These are phyloP conservation scores for Podospora appendiculata DNA, from an alignment of 495 filamentous ascomycete species.

Conservation along the genomic window DNA sequence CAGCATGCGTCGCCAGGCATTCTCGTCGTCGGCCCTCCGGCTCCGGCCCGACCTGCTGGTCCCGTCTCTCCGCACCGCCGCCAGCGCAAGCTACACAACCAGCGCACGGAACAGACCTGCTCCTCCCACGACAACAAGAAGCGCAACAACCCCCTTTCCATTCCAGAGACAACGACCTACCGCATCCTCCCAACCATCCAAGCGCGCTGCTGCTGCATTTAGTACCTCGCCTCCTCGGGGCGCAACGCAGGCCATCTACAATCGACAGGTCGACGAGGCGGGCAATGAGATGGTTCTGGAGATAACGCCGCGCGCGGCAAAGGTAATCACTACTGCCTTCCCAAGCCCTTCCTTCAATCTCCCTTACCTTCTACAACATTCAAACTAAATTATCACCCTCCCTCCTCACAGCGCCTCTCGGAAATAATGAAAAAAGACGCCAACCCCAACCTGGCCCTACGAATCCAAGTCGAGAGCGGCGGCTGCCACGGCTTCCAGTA, in stretches of 20 bases:
- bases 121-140: no score
- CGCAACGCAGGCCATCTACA: slow-evolving; percentile 41
- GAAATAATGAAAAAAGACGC: slow-evolving; percentile 60
- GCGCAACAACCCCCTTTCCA: neutral
- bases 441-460: slow-evolving; percentile 76
- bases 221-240: slow-evolving; percentile 19
- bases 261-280: slow-evolving; percentile 64
- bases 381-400: neutral
- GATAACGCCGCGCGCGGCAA: slow-evolving; percentile 73
- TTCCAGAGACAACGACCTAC: neutral
- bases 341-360: no score
- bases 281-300: slow-evolving; percentile 74
- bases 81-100: neutral
- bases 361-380: neutral
- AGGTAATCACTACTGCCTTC: no score
- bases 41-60: slow-evolving; percentile 26
- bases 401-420: neutral
- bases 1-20: slow-evolving; percentile 19
- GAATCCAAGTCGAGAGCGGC: slow-evolving; percentile 83
- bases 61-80: slow-evolving; percentile 6
- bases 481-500: slow-evolving; percentile 99
- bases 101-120: no score
- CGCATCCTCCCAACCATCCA: neutral
- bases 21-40: slow-evolving; percentile 1
- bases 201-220: slow-evolving; percentile 16